These are phyloP conservation scores for Fraxinus americana DNA, from an alignment of 257 asterid genomes.

Conservation along the genomic window DNA sequence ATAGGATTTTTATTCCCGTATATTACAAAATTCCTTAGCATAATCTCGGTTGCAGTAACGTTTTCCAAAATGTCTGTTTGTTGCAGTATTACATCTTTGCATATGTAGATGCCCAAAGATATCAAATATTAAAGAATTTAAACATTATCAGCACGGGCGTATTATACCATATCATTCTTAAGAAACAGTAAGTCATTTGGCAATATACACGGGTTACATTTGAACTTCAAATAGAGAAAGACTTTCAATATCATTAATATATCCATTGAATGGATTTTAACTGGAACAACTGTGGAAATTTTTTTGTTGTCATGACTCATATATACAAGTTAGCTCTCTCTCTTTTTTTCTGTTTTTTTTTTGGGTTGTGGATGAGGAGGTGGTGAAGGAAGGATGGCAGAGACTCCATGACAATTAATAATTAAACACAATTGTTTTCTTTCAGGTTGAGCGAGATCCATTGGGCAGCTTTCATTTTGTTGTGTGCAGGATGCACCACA, in stretches of 20 bases:
- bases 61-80: constrained; percentile 31
- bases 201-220: constrained; percentile 17
- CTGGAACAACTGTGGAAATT: neutral
- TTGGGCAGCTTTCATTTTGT: constrained; percentile 93
- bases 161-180: too few species aligned
- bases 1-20: constrained; percentile 38
- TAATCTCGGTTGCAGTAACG: constrained; percentile 3
- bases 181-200: neutral
- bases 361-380: constrained; percentile 21
- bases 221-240: constrained; percentile 17
- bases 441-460: constrained; percentile 91
- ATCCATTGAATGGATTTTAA: constrained; percentile 2
- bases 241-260: constrained; percentile 9
- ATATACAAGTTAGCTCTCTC: neutral
- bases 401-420: constrained; percentile 4
- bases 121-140: too few species aligned
- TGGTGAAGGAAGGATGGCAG: neutral
- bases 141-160: too few species aligned
- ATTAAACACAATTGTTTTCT: neutral
- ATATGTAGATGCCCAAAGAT: too few species aligned
- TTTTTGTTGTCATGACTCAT: constrained; percentile 13
- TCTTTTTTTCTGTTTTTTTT: too few species aligned
- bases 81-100: neutral
- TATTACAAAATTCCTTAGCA: constrained; percentile 7
- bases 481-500: constrained; percentile 98